Base-by-base conservation (phyloP, 2,329 filamentous ascomycete genomes). In the Hymenoscyphus scutula region DNA sequence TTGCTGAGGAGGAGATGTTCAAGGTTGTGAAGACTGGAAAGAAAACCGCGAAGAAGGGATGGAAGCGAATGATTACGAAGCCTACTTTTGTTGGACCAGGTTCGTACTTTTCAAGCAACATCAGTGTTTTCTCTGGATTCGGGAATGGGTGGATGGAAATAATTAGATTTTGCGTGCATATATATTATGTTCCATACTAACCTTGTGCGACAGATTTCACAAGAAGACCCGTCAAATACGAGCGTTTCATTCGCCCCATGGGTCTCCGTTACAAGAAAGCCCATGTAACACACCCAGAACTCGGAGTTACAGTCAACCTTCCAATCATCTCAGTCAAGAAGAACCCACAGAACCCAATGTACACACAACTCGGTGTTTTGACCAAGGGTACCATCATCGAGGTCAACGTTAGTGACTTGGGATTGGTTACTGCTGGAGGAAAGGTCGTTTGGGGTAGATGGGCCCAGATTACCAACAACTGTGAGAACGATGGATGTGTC, bases 1-100 rank as follows among this genome's bases (percentile, higher is more conserved):
- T 98, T 71, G 88, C 86, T 69, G 94, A 98, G 80, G 92, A 96
- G 82, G 94, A 97, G 81, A 94, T 97, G 89, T 98, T 98, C 82
- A 94, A 91, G 79, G 93, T 97, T 15, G 87, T 98, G 73, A 92
- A 92, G 80, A 98, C 94, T 34, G 94, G 95, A 72, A 96, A 96
- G 85, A 97, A 97, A 83, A 92, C 89, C 1, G 83, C 88, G 62
- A 92, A 96, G 85, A 64, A 79, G 75, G 65, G 67, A 48, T 84
- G 88, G 88, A 90, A 90, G 80, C 78, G 87, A 38, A 88, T 88
- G 81, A 82, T 87, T 66, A 85, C 82, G 32, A 84, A 92, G 78
- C 89, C 89, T 10, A 92, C 91, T 0, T 98, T 98, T 76, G 94
- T 98, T 25, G 94, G 93, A 59, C 62, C 60, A 60, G 91, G 96